Conservation (phyloP, 345 rosid genomes). For the Salix udensis region DNA sequence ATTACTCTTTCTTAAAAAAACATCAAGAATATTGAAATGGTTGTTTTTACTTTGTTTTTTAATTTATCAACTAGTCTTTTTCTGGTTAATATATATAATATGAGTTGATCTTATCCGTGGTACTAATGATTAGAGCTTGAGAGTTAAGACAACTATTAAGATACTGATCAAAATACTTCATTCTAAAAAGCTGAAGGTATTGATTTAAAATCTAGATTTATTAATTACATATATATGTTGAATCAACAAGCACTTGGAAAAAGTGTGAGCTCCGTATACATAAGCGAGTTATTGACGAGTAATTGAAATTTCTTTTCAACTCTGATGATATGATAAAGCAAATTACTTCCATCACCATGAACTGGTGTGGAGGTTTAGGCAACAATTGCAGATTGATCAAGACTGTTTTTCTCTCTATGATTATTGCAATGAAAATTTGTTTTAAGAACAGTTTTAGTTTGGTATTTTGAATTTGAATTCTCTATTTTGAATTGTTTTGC, state of each 20-base stretch:
- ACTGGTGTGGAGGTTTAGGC: slow-evolving; percentile 57
- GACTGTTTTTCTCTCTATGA: background rate
- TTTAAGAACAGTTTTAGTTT: background rate
- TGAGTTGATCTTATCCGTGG: background rate
- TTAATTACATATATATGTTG: background rate
- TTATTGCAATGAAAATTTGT: background rate
- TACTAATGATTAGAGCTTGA: background rate
- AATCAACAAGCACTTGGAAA: slow-evolving; percentile 42
- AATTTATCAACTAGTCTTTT: background rate
- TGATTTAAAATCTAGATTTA: too few relatives aligned
- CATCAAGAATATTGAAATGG: slow-evolving; percentile 66
- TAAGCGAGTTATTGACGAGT: slow-evolving; percentile 32
- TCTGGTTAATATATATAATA: background rate
- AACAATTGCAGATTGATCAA: slow-evolving; percentile 37
- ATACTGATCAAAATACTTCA: background rate
- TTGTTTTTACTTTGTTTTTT: background rate
- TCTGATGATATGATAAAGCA: slow-evolving; percentile 55
- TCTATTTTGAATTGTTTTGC: background rate
- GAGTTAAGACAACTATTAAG: background rate
- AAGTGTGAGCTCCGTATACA: slow-evolving; percentile 49
- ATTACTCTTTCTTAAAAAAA: slow-evolving; percentile 34
- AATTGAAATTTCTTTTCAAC: slow-evolving; percentile 26
- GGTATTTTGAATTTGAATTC: background rate
- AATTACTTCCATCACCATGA: slow-evolving; percentile 50
- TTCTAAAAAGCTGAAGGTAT: background rate